Evolutionary conservation across 1,139 yeast species (phyloP).

Genomic region (Taphrina betulina): DNA sequence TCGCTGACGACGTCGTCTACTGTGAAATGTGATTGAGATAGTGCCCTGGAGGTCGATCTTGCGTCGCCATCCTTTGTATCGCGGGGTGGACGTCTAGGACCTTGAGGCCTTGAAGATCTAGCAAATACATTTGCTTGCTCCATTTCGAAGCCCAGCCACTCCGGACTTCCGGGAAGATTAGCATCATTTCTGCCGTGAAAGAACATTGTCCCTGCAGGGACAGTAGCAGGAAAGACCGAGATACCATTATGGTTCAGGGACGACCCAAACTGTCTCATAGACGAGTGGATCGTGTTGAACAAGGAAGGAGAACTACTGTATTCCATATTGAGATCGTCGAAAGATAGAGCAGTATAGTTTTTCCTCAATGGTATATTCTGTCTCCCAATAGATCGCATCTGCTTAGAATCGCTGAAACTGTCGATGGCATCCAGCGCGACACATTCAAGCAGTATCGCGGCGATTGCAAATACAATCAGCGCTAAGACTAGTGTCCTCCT

Average conservation of each 20-base stretch:
- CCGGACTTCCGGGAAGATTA: background rate
- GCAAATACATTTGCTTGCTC: background rate
- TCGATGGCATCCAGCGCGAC: too few relatives aligned
- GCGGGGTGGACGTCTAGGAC: background rate
- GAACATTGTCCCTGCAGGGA: background rate
- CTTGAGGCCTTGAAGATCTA: background rate
- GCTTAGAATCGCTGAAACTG: too few relatives aligned
- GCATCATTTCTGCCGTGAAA: background rate
- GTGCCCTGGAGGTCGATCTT: background rate
- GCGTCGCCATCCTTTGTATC: background rate
- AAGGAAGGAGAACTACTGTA: background rate
- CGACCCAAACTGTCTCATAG: background rate
- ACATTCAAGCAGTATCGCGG: too few relatives aligned
- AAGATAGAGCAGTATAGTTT: too few relatives aligned
- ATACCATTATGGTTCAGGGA: slow-evolving; percentile 1
- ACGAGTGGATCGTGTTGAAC: background rate
- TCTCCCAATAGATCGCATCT: too few relatives aligned
- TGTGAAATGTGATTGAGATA: too few relatives aligned
- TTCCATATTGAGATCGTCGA: too few relatives aligned
- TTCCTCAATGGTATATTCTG: too few relatives aligned
- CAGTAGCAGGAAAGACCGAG: background rate
- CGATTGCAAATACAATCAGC: too few relatives aligned
- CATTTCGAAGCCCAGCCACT: background rate
- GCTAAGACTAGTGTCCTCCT: too few relatives aligned
- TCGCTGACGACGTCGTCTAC: too few relatives aligned